phyloP scores from a whole-genome alignment of 495 filamentous ascomycete species.

The Corynascus novoguineensis region DNA sequence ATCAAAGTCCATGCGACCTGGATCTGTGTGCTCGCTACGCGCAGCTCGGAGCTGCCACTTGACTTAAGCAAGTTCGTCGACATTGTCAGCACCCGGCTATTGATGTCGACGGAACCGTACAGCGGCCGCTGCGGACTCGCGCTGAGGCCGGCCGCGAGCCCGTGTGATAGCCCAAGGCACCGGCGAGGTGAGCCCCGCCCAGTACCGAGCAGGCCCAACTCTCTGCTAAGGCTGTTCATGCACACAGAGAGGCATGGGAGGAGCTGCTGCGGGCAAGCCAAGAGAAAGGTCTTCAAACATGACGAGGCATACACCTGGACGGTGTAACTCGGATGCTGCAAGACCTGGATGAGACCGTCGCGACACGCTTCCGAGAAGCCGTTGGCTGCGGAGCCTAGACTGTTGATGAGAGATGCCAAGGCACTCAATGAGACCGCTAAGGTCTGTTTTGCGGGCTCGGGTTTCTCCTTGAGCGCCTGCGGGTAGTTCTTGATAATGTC shows the following conservation, averaged over 20 bases:
- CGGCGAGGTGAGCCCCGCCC: constrained; percentile 74
- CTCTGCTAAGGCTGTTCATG: constrained; percentile 90
- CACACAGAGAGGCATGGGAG: constrained; percentile 88
- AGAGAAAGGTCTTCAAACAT: constrained; percentile 78
- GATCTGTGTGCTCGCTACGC: constrained; percentile 88
- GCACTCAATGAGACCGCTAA: constrained; percentile 75
- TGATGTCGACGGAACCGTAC: constrained; percentile 92
- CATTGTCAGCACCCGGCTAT: constrained; percentile 83
- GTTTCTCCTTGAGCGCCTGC: constrained; percentile 82
- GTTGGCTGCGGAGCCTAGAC: constrained; percentile 74
- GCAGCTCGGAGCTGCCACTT: constrained; percentile 83
- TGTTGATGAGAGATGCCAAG: constrained; percentile 69
- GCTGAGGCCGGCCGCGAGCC: constrained; percentile 84
- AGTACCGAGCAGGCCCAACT: constrained; percentile 69
- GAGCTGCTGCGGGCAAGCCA: constrained; percentile 87
- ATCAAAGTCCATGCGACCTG: constrained; percentile 98
- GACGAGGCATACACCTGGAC: constrained; percentile 85
- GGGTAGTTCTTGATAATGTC: constrained; percentile 91
- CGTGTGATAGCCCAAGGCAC: constrained; percentile 90
- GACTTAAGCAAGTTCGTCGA: constrained; percentile 90
- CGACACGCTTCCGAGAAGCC: constrained; percentile 72
- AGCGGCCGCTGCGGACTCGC: constrained; percentile 82
- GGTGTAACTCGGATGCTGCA: constrained; percentile 93
- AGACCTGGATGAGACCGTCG: constrained; percentile 82
- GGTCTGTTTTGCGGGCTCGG: constrained; percentile 84